A percentile compares a stretch with the other conserved stretches of the same genome.
phyloP scores from a whole-genome alignment of 192 early-diverging fungal genomes.

The Bifiguratus adelaidae region DNA sequence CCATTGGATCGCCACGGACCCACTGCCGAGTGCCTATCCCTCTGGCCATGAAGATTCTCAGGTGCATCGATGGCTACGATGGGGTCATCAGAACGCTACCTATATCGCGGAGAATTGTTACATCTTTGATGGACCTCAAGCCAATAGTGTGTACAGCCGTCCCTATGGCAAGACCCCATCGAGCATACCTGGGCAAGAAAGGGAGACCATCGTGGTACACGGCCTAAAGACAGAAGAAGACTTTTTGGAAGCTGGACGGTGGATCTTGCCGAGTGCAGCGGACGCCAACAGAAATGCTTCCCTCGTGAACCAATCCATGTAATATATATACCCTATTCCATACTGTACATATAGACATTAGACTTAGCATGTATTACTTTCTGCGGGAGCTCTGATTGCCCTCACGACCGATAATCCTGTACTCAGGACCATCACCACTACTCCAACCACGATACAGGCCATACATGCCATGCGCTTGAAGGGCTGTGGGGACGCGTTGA shows the following conservation, averaged over 20 bases:
- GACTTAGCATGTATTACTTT: too few relatives aligned
- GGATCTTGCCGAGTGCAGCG: too few relatives aligned
- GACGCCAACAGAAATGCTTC: too few relatives aligned
- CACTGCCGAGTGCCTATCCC: conserved; percentile 6
- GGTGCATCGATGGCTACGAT: conserved; percentile 20
- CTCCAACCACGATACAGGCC: conserved; percentile 68
- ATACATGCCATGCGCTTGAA: conserved; percentile 52
- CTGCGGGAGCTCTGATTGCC: not conserved
- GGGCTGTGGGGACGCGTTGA: conserved; percentile 47
- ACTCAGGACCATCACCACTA: conserved; percentile 60
- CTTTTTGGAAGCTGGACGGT: too few relatives aligned
- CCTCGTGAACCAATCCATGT: too few relatives aligned
- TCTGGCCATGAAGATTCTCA: conserved; percentile 17
- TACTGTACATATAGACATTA: too few relatives aligned
- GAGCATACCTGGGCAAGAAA: too few relatives aligned
- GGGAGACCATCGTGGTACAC: too few relatives aligned
- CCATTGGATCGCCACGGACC: conserved; percentile 10
- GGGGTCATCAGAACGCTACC: conserved; percentile 7
- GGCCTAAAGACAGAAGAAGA: too few relatives aligned
- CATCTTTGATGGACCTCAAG: conserved; percentile 13
- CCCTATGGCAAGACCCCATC: too few relatives aligned
- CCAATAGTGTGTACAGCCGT: conserved; percentile 12
- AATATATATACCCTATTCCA: too few relatives aligned
- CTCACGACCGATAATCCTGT: conserved; percentile 31
- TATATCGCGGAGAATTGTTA: conserved; percentile 14